These are phyloP conservation scores for Cryptococcus amylolentus DNA, from an alignment of 1,284 basidiomycete species.

Conservation along the genomic window DNA sequence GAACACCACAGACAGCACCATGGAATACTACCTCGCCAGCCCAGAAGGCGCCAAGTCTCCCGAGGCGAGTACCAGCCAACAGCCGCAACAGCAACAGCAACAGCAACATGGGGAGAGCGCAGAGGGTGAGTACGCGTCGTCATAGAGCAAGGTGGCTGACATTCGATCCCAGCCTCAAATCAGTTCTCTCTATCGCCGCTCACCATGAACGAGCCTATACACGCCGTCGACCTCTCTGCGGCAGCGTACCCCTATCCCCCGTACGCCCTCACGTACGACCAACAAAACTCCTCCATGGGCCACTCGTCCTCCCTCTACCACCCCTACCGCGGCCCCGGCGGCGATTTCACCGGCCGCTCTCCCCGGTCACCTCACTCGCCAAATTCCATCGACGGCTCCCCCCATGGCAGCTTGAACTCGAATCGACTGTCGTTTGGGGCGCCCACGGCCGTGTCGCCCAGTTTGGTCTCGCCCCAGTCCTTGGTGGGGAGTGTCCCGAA, in stretches of 20 bases:
- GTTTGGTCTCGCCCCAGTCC: slow-evolving; percentile 13
- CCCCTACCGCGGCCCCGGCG: slow-evolving; percentile 13
- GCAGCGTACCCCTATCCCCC: slow-evolving; percentile 7
- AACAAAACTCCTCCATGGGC: neutral
- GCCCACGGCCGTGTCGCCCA: slow-evolving; percentile 13
- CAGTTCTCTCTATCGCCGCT: slow-evolving; percentile 9
- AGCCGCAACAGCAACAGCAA: neutral
- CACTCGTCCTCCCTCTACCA: slow-evolving; percentile 10
- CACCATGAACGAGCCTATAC: slow-evolving; percentile 6
- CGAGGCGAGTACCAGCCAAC: neutral
- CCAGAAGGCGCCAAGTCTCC: slow-evolving; percentile 1
- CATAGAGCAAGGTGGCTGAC: neutral
- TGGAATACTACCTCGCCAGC: slow-evolving; percentile 15
- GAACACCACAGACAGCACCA: slow-evolving; percentile 6
- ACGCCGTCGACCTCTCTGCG: neutral
- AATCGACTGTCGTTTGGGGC: slow-evolving; percentile 13
- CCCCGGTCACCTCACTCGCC: slow-evolving; percentile 4
- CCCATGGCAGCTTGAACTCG: slow-evolving; percentile 6
- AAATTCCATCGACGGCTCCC: slow-evolving; percentile 6
- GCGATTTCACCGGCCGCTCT: slow-evolving; percentile 9
- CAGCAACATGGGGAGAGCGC: neutral
- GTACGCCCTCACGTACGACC: slow-evolving; percentile 10
- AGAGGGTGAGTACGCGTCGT: neutral
- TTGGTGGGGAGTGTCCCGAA: slow-evolving; percentile 4
- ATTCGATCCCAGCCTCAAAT: neutral